Base-by-base conservation (phyloP, 768 basidiomycete genomes). In the Coprinellus micaceus region DNA sequence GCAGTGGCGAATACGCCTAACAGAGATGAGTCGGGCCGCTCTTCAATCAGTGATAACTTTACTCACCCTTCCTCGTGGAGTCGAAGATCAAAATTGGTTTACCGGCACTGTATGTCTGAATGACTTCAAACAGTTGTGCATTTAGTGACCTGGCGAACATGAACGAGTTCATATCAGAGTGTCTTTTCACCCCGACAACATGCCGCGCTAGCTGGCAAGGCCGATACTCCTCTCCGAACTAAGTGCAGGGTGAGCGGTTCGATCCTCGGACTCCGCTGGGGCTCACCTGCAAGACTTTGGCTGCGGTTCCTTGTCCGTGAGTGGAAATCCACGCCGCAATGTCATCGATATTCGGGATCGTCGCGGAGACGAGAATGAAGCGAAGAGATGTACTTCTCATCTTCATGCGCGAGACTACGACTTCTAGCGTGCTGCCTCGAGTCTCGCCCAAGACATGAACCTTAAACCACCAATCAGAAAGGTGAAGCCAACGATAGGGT, bases 211-310 rank as follows among this genome's bases (percentile, higher is more conserved):
- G 77, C 64, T 83, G 84, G 71, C 94, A 95, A 2, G 96, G 94
- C 25, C 96, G 80, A 64, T 84, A 98, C 53, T 91, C 88, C 65
- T 98, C 94, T 10, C 91, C 94, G 59, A 99, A 98, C 93, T 97
- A 57, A 46, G 25, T 17, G 2, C 21, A 15, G 49, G 41, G 3
- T 47, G 2, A 50, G 37, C 17, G 29, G 29, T 21, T 13, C 36
- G 2, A 6, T 47, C 19, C 25, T 21, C 37, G 24, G 28, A 11
- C 15, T 13, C 40, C 24, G 6, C 30, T 9, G 30, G 11, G 19
- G 52, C 58, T 19, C 58, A 89, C 94, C 76, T 88, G 81, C 63
- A 87, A 89, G 22, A 89, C 79, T 50, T 71, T 74, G 1, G 92
- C 93, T 25, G 81, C 74, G 1, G 33, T 33, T 6, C 67, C 70